Evolutionary conservation across 148 eudicot species (phyloP), one percentile per base, ranked within the genome.

Genomic region (Rhododendron mucronatum): DNA sequence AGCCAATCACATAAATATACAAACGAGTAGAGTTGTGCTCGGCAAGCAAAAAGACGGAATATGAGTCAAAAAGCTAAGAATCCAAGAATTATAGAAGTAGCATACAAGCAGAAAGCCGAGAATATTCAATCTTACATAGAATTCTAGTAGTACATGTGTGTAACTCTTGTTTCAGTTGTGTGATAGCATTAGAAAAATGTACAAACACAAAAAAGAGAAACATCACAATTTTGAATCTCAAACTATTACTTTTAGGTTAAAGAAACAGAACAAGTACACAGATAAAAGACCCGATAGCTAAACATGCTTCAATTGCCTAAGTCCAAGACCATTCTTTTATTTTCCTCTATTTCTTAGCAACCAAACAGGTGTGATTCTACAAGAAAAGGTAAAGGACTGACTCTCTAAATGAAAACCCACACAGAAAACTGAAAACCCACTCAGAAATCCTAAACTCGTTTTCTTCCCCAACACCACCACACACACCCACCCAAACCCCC

Each of bases 101-200:
- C 41, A 77, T 23, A 13, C 48, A 76, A 59, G 47, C 80, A 50
- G 18, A 44, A 35, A 74, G 74, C 74, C 9, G 37, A 84, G 86
- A 73, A 84, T 84, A 78, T 85, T 78, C 86, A 78, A 0, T 75
- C 75, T 61, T 85, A 39, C 82, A 59, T 78, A 82, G 86, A 78
- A 61, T 85, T 85, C 86, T 82, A 78, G 21, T 35, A 77, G 7
- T 41, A 85, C 85, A 84, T 78, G 82, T 45, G 78, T 77, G 55
- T 78, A 35, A 81, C 67, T 59, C 18, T 61, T 85, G 82, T 78
- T 78, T 39, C 41, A 39, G 41, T 39, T 39, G 41, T 39, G 5
- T 59, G 37, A 55, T 57, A 85, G 73, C 86, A 55, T 10, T 63
- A 26, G 21, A 80, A 67, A 80, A 55, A 39, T 47, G 39, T 51